Evolutionary conservation across 108 stramenopile species (phyloP).

Genomic region (Cyclotella choctawhatcheeana): DNA sequence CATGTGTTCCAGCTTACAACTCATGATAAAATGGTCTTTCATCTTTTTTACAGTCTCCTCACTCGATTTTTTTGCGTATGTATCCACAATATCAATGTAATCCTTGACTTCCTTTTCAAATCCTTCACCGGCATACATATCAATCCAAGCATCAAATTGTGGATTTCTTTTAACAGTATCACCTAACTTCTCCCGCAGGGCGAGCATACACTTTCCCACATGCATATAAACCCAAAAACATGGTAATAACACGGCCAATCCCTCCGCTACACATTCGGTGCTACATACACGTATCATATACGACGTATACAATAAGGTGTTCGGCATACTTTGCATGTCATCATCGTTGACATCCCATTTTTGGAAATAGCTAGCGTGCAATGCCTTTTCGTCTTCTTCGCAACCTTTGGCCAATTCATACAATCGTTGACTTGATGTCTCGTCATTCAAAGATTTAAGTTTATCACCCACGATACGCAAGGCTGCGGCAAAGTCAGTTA

Average conservation of each 20-base stretch:
- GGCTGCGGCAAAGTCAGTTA: slow-evolving; percentile 77
- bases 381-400: slow-evolving; percentile 70
- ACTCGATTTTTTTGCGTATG: slow-evolving; percentile 38
- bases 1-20: slow-evolving; percentile 90
- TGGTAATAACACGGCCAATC: slow-evolving; percentile 79
- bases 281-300: slow-evolving; percentile 77
- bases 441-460: slow-evolving; percentile 32
- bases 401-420: slow-evolving; percentile 74
- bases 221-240: slow-evolving; percentile 93
- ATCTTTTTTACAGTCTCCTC: slow-evolving; percentile 62
- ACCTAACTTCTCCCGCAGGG: slow-evolving; percentile 70
- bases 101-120: slow-evolving; percentile 80
- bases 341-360: slow-evolving; percentile 70
- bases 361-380: slow-evolving; percentile 80
- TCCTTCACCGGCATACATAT: slow-evolving; percentile 86
- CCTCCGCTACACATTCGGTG: slow-evolving; percentile 69
- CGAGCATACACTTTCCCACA: slow-evolving; percentile 85
- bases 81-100: slow-evolving; percentile 80
- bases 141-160: slow-evolving; percentile 90
- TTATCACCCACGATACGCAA: slow-evolving; percentile 59
- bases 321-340: slow-evolving; percentile 73
- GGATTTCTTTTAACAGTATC: slow-evolving; percentile 60
- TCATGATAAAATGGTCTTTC: slow-evolving; percentile 78
- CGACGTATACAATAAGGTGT: slow-evolving; percentile 83
- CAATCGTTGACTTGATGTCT: slow-evolving; percentile 49